Base-by-base conservation (phyloP, 1,139 yeast species). In the Geotrichum restrictum region DNA sequence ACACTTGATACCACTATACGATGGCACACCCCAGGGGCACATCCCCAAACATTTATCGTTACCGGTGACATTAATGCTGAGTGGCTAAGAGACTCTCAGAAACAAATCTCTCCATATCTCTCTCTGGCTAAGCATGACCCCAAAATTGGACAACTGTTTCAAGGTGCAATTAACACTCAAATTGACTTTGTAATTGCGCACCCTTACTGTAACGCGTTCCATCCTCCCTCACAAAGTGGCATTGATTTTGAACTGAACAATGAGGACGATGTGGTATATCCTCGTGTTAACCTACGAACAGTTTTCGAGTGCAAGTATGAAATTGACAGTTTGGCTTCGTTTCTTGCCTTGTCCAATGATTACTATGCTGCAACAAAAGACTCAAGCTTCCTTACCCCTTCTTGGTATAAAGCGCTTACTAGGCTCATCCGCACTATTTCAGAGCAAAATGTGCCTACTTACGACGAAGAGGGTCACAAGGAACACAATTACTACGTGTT, bases 301-400 rank as follows among this genome's bases (percentile, higher is more conserved):
- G 95, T 88, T 1, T 88, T 88, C 68, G 96, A 88, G 66, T 88
- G 96, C 69, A 88, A 88, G 66, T 88, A 87, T 72, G 96, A 88
- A 65, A 74, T 88, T 55, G 96, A 88, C 67, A 85, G 95, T 1
- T 72, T 89, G 51, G 96, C 95, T 0, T 83, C 94, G 4, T 88
- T 88, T 62, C 71, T 88, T 55, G 83, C 91, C 0, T 69, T 88
- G 52, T 74, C 86, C 6, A 85, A 85, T 62, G 93, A 85, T 57
- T 89, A 84, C 66, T 82, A 70, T 60, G 77, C 74, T 41, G 69
- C 78, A 55, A 79, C 80, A 0, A 69, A 71, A 29, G 84, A 79
- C 56, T 51, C 68, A 0, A 70, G 82, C 1, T 80, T 88, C 57
- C 69, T 82, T 29, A 77, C 76, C 40, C 65, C 67, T 0, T 59